Percentiles rank a stretch among this genome's conserved stretches.
phyloP scores from a whole-genome alignment of 106 monocot species.

The Acanthochlamys bracteata region DNA sequence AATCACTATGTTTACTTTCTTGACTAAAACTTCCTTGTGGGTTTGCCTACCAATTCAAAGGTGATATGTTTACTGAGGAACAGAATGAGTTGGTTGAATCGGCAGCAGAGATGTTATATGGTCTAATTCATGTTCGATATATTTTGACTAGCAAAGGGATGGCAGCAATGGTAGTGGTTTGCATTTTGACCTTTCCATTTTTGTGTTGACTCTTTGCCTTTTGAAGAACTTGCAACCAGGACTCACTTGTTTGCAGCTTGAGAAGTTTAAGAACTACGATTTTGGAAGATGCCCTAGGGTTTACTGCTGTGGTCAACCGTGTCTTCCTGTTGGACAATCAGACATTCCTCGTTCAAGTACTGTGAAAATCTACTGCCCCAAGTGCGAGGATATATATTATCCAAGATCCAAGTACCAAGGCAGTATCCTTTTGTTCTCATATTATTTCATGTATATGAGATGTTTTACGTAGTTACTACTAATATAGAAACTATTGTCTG shows the following conservation, averaged over 20 bases:
- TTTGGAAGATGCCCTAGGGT: slow-evolving; percentile 82
- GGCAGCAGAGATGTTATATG: slow-evolving; percentile 87
- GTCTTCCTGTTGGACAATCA: slow-evolving; percentile 79
- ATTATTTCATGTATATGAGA: not conserved
- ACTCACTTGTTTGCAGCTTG: slow-evolving; percentile 32
- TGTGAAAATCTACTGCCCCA: slow-evolving; percentile 83
- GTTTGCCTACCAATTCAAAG: slow-evolving; percentile 16
- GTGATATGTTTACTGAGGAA: slow-evolving; percentile 77
- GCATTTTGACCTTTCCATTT: not conserved
- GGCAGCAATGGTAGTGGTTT: slow-evolving; percentile 55
- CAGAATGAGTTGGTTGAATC: slow-evolving; percentile 85
- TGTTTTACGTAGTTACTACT: no score
- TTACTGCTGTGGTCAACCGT: slow-evolving; percentile 68
- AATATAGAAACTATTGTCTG: no score
- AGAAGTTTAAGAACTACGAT: slow-evolving; percentile 78
- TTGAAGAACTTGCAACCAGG: not conserved
- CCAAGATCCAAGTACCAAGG: slow-evolving; percentile 88
- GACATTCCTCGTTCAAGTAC: slow-evolving; percentile 73
- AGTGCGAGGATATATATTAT: slow-evolving; percentile 80
- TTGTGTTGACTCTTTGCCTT: slow-evolving; percentile 1
- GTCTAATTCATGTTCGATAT: slow-evolving; percentile 75
- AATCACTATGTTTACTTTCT: no score
- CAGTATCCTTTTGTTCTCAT: slow-evolving; percentile 57
- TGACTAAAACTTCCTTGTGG: not conserved
- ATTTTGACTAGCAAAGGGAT: slow-evolving; percentile 71